Percentiles rank a stretch among this genome's conserved stretches.
Conservation (phyloP, 768 basidiomycete genomes). For the Suillus bovinus region DNA sequence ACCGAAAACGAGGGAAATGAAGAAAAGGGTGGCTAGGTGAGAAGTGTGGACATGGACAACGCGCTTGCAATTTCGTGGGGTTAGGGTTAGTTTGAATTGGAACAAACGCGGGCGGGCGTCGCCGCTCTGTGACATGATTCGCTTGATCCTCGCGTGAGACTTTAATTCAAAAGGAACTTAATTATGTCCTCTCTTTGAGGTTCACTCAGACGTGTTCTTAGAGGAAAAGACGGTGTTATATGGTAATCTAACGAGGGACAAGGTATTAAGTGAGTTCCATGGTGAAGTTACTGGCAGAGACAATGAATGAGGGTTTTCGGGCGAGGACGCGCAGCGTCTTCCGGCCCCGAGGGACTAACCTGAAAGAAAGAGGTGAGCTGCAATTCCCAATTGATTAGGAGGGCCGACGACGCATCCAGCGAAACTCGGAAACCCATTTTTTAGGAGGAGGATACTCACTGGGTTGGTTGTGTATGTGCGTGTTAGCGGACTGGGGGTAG, state of each 20-base stretch:
- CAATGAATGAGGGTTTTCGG: not conserved
- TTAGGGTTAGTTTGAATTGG: conserved; percentile 23
- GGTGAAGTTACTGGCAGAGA: not conserved
- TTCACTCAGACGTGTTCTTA: not conserved
- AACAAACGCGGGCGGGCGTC: not conserved
- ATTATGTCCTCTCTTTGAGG: not conserved
- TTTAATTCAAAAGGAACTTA: too few species aligned
- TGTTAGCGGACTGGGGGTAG: too few species aligned
- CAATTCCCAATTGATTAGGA: too few species aligned
- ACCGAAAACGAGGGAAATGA: conserved; percentile 8
- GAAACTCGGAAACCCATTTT: too few species aligned
- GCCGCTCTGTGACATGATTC: not conserved
- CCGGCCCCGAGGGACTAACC: not conserved
- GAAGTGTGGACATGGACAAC: conserved; percentile 10
- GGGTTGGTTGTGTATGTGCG: too few species aligned
- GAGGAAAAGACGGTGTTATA: not conserved
- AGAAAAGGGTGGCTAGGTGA: conserved; percentile 14
- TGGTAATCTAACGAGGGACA: not conserved
- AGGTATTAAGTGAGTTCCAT: too few species aligned
- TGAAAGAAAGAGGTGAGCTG: not conserved
- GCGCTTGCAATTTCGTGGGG: conserved; percentile 14
- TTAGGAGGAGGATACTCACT: too few species aligned
- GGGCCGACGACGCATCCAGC: too few species aligned
- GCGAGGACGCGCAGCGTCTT: not conserved
- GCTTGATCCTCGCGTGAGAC: not conserved